A percentile compares a stretch with the other conserved stretches of the same genome.
Evolutionary conservation across 352 stramenopile genomes (phyloP).

Genomic region (Phytophthora constricta): DNA sequence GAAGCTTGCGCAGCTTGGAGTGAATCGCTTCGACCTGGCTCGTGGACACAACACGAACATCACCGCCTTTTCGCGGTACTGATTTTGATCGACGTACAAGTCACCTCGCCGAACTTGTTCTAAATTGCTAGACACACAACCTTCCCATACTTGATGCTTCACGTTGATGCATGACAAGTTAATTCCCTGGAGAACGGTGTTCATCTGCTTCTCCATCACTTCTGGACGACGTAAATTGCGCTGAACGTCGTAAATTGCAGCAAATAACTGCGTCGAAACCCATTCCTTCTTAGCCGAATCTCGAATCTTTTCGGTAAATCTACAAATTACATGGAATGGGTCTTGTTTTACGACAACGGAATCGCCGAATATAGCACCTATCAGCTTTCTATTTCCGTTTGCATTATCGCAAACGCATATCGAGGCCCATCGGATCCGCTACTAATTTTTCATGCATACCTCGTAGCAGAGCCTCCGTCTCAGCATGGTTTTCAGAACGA

Average conservation of each 20-base stretch:
- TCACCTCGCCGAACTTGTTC: constrained; percentile 1
- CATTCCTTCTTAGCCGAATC: neutral
- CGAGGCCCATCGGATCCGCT: constrained; percentile 6
- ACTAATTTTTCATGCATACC: constrained; percentile 1
- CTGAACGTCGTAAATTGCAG: constrained; percentile 10
- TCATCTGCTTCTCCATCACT: too few relatives aligned
- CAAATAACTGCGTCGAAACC: neutral
- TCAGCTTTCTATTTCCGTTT: constrained; percentile 5
- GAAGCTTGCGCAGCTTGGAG: constrained; percentile 11
- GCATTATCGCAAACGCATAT: constrained; percentile 17
- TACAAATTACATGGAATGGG: constrained; percentile 14
- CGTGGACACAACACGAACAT: constrained; percentile 10
- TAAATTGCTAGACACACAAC: constrained; percentile 1
- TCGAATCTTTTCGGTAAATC: constrained; percentile 8
- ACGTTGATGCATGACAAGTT: too few relatives aligned
- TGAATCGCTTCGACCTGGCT: constrained; percentile 17
- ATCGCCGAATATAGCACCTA: constrained; percentile 6
- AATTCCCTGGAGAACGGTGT: too few relatives aligned
- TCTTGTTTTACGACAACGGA: constrained; percentile 11
- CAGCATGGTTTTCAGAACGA: constrained; percentile 15
- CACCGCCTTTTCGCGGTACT: too few relatives aligned
- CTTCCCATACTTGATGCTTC: constrained; percentile 10
- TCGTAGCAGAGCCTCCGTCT: constrained; percentile 14
- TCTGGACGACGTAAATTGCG: too few relatives aligned
- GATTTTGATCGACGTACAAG: too few relatives aligned